A percentile compares a stretch with the other conserved stretches of the same genome.
Evolutionary conservation across 164 flowering plant species (phyloP).

Genomic region (Aristolochia californica): DNA sequence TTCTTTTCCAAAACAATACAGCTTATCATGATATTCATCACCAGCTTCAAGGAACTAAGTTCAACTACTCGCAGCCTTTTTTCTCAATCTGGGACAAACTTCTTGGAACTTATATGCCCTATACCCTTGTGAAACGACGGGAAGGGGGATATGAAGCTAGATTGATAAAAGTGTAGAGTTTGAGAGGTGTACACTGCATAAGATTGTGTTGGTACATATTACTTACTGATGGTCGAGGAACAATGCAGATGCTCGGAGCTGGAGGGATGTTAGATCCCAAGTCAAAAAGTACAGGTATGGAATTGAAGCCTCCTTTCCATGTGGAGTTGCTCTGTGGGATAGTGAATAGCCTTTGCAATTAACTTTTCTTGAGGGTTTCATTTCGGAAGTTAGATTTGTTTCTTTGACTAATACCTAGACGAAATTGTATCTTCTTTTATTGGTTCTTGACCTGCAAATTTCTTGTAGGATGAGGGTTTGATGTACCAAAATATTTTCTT

Average conservation of each 20-base stretch:
- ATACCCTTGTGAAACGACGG: slow-evolving; percentile 38
- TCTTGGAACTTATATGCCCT: slow-evolving; percentile 76
- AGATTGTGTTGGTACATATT: no score
- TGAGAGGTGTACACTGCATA: background rate
- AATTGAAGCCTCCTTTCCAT: background rate
- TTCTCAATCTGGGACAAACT: slow-evolving; percentile 64
- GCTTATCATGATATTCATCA: slow-evolving; percentile 83
- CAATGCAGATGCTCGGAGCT: background rate
- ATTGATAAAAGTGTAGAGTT: slow-evolving; percentile 29
- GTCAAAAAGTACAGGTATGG: no score
- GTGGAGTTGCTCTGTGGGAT: background rate
- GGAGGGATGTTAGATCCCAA: background rate
- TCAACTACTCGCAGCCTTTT: slow-evolving; percentile 70
- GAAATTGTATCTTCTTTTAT: background rate
- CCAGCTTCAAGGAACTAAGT: slow-evolving; percentile 62
- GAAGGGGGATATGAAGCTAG: slow-evolving; percentile 73
- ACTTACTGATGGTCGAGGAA: background rate
- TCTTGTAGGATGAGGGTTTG: background rate
- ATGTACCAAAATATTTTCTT: background rate
- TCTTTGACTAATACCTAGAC: background rate
- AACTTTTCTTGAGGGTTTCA: background rate
- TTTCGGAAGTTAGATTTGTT: background rate
- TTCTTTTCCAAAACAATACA: slow-evolving; percentile 59
- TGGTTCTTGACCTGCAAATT: background rate
- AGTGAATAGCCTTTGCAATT: background rate